Evolutionary conservation across 495 filamentous ascomycete genomes (phyloP).

Genomic region (Hypoxylon fragiforme): DNA sequence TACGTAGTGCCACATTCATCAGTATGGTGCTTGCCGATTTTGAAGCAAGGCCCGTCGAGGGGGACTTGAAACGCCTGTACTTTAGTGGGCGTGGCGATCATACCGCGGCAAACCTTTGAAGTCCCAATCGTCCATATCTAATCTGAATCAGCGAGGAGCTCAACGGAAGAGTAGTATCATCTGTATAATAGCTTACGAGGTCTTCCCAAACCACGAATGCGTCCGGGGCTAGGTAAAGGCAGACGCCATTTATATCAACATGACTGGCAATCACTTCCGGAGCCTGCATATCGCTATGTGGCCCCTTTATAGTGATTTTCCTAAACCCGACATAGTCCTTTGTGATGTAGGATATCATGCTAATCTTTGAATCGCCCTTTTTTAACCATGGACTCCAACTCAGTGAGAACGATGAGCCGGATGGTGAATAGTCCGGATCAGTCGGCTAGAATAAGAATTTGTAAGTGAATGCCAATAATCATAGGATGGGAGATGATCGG

Average conservation of each 20-base stretch:
- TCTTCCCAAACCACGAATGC: constrained; percentile 54
- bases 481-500: not conserved
- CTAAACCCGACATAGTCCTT: constrained; percentile 52
- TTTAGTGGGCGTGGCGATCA: constrained; percentile 46
- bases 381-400: constrained; percentile 50
- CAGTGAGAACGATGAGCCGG: constrained; percentile 49
- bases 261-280: constrained; percentile 34
- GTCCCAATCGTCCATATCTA: constrained; percentile 43
- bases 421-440: constrained; percentile 46
- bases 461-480: not conserved
- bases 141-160: constrained; percentile 17
- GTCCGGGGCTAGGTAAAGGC: constrained; percentile 47
- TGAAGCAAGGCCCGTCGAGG: constrained; percentile 21
- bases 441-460: constrained; percentile 15
- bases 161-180: no score
- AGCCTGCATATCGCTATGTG: constrained; percentile 27
- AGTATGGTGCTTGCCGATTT: constrained; percentile 30
- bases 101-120: constrained; percentile 42
- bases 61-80: constrained; percentile 44
- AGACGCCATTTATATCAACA: constrained; percentile 43
- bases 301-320: constrained; percentile 36
- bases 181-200: constrained; percentile 31
- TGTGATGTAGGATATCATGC: constrained; percentile 46
- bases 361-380: constrained; percentile 32
- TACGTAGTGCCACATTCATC: constrained; percentile 47